Base-by-base conservation (phyloP, 768 basidiomycete genomes). In the Paxillus involutus region DNA sequence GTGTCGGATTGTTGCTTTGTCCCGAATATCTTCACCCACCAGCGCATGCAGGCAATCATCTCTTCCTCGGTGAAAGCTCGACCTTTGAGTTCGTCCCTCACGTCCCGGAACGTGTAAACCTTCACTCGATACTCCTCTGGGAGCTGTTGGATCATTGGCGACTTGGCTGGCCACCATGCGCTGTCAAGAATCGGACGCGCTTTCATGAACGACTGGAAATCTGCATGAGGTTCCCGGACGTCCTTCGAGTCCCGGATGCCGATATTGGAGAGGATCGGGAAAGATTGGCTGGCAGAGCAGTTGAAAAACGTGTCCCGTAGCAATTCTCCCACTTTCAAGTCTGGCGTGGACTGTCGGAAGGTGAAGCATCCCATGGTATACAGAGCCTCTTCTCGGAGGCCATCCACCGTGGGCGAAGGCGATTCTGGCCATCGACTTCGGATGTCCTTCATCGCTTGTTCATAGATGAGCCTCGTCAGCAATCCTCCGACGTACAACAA, bases 331-430 rank as follows among this genome's bases (percentile, higher is more conserved):
- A 96, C 89, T 42, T 88, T 81, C 6, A 81, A 64, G 0, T 88
- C 90, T 1, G 95, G 94, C 0, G 94, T 94, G 0, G 94, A 94
- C 2, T 80, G 73, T 56, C 84, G 81, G 71, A 91, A 97, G 0
- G 90, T 87, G 75, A 97, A 98, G 73, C 94, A 96, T 50, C 80
- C 81, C 53, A 97, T 77, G 6, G 87, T 81, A 61, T 93, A 91
- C n/a, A 91, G 69, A 10, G 83, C 85, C 44, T 53, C 52, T 39
- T 36, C 50, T 37, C 36, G 58, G 11, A 29, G 40, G 4, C 45
- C 30, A 8, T 26, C 41, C 33, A 16, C 37, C 12, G 24, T 49
- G n/a, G 13, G 19, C 13, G 6, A 48, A 17, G 35, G 43, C 52
- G 5, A 9, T 24, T 41, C 36, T n/a, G 64, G 43, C 70, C 73